These are phyloP conservation scores for Candida saitoana DNA, from an alignment of 805 yeast species.

Conservation along the genomic window DNA sequence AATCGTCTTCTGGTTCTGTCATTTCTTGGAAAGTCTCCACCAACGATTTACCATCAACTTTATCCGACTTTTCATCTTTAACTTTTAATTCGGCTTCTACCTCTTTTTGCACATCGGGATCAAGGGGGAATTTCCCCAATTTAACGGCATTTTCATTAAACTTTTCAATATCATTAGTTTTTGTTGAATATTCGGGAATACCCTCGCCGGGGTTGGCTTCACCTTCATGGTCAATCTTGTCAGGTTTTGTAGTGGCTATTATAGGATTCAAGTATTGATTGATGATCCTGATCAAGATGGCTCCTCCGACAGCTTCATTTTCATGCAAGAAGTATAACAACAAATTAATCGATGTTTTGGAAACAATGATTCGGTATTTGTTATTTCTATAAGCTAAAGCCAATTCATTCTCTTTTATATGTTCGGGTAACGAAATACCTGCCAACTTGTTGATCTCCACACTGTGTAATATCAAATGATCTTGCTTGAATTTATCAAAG, in stretches of 20 bases:
- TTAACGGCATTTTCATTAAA: constrained; percentile 71
- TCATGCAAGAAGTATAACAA: constrained; percentile 85
- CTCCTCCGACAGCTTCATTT: constrained; percentile 89
- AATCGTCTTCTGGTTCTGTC: constrained; percentile 52
- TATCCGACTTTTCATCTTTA: constrained; percentile 54
- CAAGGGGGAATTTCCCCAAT: constrained; percentile 81
- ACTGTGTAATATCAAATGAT: constrained; percentile 73
- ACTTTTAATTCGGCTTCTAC: constrained; percentile 77
- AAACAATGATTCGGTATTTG: constrained; percentile 70
- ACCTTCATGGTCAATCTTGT: constrained; percentile 39
- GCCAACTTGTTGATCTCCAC: constrained; percentile 69
- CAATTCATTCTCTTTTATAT: constrained; percentile 74
- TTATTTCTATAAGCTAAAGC: constrained; percentile 71
- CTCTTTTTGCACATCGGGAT: constrained; percentile 79
- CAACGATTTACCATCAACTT: constrained; percentile 33
- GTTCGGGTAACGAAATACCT: constrained; percentile 74
- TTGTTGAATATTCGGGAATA: constrained; percentile 41
- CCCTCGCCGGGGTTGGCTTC: constrained; percentile 52
- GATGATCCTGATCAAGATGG: constrained; percentile 75
- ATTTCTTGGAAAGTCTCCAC: constrained; percentile 38
- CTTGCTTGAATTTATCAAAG: constrained; percentile 68
- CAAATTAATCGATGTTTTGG: constrained; percentile 80
- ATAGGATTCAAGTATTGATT: constrained; percentile 72
- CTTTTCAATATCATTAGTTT: constrained; percentile 48
- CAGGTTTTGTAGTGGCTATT: constrained; percentile 40